A percentile compares a stretch with the other conserved stretches of the same genome.
Conservation (phyloP, 1,284 basidiomycete genomes). For the Wallemia mellicola region DNA sequence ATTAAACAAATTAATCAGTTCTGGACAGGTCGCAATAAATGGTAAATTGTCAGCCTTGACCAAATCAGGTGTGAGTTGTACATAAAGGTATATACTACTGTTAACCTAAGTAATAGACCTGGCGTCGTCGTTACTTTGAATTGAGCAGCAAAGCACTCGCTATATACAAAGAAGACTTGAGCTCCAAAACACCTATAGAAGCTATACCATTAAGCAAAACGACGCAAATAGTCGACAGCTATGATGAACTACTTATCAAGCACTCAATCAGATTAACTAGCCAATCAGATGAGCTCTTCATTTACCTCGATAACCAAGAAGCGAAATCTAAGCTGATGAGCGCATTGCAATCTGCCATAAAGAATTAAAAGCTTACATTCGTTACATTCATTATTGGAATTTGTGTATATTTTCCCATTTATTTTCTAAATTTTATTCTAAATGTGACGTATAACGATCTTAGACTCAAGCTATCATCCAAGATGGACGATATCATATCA, state of each 20-base stretch:
- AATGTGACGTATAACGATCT: not conserved
- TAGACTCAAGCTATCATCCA: not conserved
- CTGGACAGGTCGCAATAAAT: not conserved
- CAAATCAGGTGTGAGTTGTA: not conserved
- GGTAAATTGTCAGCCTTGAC: not conserved
- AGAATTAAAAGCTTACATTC: not conserved
- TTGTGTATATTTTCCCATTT: not conserved
- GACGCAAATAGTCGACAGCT: not conserved
- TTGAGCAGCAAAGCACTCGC: not conserved
- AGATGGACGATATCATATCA: constrained; percentile 1
- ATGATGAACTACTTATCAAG: not conserved
- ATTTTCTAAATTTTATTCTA: not conserved
- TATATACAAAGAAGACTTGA: not conserved
- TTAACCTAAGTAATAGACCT: too few species aligned
- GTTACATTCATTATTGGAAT: not conserved
- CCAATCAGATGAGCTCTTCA: not conserved
- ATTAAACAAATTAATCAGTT: not conserved
- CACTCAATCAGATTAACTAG: not conserved
- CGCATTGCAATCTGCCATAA: not conserved
- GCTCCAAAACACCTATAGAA: not conserved
- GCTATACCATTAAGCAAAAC: not conserved
- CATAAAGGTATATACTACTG: too few species aligned
- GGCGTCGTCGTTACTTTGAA: not conserved
- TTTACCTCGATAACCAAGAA: not conserved
- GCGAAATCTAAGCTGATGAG: not conserved